Percentiles rank a stretch among this genome's conserved stretches.
Evolutionary conservation across 176 grass and related monocot species (phyloP).

Genomic region (Zizania latifolia): DNA sequence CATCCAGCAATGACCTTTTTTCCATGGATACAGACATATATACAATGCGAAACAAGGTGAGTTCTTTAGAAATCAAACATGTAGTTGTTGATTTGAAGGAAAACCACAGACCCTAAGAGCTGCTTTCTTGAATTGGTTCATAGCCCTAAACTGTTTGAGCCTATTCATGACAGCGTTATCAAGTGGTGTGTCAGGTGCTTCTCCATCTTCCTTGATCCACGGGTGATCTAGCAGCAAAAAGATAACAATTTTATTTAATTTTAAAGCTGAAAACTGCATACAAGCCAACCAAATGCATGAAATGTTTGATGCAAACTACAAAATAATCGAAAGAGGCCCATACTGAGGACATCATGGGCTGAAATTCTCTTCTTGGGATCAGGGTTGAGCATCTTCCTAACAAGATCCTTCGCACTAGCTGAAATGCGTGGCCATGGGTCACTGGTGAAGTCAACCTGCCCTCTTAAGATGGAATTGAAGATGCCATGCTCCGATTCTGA

Average conservation of each 20-base stretch:
- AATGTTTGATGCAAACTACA: not conserved
- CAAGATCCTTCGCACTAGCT: constrained; percentile 63
- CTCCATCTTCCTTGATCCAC: constrained; percentile 91
- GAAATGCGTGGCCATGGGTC: constrained; percentile 80
- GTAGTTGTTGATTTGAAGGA: not conserved
- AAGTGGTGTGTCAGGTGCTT: constrained; percentile 72
- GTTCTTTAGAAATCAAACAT: not conserved
- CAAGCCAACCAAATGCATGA: not conserved
- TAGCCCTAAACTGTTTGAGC: constrained; percentile 83
- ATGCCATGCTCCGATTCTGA: constrained; percentile 83
- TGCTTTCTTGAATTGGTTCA: constrained; percentile 97
- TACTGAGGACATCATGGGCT: constrained; percentile 76
- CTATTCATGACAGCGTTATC: constrained; percentile 73
- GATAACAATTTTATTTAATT: not conserved
- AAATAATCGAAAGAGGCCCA: not conserved
- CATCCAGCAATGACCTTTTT: constrained; percentile 75
- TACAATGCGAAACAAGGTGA: not conserved
- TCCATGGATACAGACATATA: not conserved
- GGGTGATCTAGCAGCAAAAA: constrained; percentile 51
- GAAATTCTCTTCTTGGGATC: constrained; percentile 74
- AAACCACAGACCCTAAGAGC: constrained; percentile 54
- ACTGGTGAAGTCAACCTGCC: constrained; percentile 61
- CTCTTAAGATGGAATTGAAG: constrained; percentile 76
- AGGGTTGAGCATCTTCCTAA: constrained; percentile 70
- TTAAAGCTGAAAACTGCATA: not conserved